phyloP scores from a whole-genome alignment of 2,329 filamentous ascomycete species.

The Phialophora chinensis region DNA sequence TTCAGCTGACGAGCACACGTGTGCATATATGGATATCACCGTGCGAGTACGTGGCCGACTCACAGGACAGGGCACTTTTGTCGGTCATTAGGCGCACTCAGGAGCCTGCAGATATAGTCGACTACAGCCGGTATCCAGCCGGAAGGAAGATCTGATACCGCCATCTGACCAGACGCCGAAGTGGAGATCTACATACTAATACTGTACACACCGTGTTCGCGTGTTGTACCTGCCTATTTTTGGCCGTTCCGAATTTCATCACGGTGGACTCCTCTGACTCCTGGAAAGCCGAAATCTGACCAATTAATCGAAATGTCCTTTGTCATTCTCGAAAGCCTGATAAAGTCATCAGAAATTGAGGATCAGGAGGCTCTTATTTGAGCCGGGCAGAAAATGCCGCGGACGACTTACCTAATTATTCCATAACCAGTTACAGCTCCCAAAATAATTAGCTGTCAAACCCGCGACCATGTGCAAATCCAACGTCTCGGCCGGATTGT shows the following conservation, averaged over 20 bases:
- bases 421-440: neutral
- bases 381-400: constrained; percentile 4
- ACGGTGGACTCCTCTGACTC: neutral
- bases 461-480: neutral
- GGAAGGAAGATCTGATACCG: neutral
- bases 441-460: neutral
- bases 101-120: neutral
- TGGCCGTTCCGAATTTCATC: neutral
- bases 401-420: neutral
- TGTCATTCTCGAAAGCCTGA: neutral
- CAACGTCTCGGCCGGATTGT: constrained; percentile 14
- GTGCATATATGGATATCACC: neutral
- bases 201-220: neutral
- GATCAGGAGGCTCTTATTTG: neutral
- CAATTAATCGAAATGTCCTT: neutral
- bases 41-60: neutral
- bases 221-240: constrained; percentile 6
- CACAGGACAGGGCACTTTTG: constrained; percentile 5
- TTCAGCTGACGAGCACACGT: constrained; percentile 20
- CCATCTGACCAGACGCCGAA: neutral
- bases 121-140: neutral
- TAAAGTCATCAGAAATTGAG: neutral
- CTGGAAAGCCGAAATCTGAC: neutral
- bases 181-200: neutral
- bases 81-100: neutral